Evolutionary conservation across 2,329 filamentous ascomycete genomes (phyloP).

Genomic region (Claviceps spartinae): DNA sequence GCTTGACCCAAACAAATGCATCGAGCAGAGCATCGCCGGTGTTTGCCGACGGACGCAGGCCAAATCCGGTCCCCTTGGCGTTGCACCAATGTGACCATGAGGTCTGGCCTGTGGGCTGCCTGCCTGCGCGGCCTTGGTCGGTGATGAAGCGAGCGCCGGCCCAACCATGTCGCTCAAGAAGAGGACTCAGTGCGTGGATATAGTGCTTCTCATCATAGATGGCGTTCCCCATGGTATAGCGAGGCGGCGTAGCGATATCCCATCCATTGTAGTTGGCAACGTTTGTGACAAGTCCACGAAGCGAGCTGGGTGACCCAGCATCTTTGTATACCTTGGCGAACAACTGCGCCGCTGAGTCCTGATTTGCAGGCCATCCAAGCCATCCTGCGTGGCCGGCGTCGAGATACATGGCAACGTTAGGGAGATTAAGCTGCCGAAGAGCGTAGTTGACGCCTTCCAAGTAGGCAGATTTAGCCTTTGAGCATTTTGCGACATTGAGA

Average conservation of each 20-base stretch:
- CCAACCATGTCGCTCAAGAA: conserved; percentile 37
- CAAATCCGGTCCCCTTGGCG: conserved; percentile 48
- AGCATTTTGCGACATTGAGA: conserved; percentile 34
- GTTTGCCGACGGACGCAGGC: conserved; percentile 46
- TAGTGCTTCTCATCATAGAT: conserved; percentile 44
- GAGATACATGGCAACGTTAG: conserved; percentile 44
- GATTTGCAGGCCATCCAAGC: conserved; percentile 44
- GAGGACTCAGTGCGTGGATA: conserved; percentile 48
- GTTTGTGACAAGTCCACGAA: conserved; percentile 44
- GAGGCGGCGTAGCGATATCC: conserved; percentile 26
- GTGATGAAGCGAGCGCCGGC: conserved; percentile 32
- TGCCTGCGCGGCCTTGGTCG: conserved; percentile 38
- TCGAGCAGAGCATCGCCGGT: conserved; percentile 47
- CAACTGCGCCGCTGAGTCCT: conserved; percentile 32
- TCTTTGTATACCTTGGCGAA: conserved; percentile 35
- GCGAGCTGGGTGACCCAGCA: conserved; percentile 32
- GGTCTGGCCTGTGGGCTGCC: conserved; percentile 47
- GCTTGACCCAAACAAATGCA: conserved; percentile 60
- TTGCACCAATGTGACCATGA: conserved; percentile 59
- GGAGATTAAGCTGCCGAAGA: conserved; percentile 35
- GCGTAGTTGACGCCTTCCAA: conserved; percentile 37
- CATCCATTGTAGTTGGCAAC: conserved; percentile 45
- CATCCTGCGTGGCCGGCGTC: conserved; percentile 45
- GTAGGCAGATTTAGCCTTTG: conserved; percentile 33
- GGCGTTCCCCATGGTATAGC: conserved; percentile 32